phyloP scores from a whole-genome alignment of 192 early-diverging fungal genomes.

The Backusella macrospora region DNA sequence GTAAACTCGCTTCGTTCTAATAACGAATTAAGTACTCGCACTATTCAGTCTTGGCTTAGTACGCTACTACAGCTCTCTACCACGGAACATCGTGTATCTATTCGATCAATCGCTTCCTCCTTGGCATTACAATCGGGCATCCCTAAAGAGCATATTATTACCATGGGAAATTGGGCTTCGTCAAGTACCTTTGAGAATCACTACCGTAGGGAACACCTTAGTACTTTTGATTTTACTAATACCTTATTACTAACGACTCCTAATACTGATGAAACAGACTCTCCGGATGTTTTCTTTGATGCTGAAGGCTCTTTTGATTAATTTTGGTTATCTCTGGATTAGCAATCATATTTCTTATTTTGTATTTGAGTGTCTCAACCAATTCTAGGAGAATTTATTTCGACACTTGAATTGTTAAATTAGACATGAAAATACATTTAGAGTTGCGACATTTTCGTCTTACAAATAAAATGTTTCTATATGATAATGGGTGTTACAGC shows the following conservation, averaged over 20 bases:
- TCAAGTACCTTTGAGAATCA: neutral
- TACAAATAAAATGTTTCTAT: too few species aligned
- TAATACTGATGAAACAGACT: too few species aligned
- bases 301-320: too few species aligned
- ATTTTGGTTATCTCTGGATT: neutral
- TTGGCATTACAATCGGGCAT: neutral
- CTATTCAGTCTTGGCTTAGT: neutral
- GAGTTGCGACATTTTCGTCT: too few species aligned
- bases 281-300: too few species aligned
- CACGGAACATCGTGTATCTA: neutral
- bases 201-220: neutral
- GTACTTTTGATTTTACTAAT: neutral
- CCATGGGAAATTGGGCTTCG: neutral
- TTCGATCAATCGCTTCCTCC: neutral
- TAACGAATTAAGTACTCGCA: neutral
- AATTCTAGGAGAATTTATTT: neutral
- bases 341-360: neutral
- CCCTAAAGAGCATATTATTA: neutral
- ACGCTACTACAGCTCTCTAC: neutral
- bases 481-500: too few species aligned
- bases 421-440: neutral
- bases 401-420: neutral
- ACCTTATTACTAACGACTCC: neutral
- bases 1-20: neutral
- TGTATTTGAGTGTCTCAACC: neutral